These are phyloP conservation scores for Cornus kousa DNA, from an alignment of 148 eudicot genomes.

Conservation along the genomic window DNA sequence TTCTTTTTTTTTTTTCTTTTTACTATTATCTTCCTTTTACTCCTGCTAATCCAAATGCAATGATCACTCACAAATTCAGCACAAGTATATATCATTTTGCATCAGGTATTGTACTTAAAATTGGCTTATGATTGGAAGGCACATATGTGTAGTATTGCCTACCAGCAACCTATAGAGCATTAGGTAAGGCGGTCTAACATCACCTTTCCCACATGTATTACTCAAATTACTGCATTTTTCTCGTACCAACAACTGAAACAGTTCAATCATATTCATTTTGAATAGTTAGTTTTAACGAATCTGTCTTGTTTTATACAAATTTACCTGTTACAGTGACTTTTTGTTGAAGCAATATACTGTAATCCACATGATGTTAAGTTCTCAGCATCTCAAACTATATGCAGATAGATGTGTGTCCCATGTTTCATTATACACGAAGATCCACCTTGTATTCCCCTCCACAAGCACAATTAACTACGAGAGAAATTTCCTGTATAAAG, in stretches of 20 bases:
- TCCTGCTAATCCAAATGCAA: too few species aligned
- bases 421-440: constrained; percentile 11
- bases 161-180: neutral
- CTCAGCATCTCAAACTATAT: neutral
- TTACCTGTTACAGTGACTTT: constrained; percentile 10
- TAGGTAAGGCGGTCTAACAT: neutral
- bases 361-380: neutral
- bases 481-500: constrained; percentile 59
- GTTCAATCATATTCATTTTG: constrained; percentile 7
- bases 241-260: neutral
- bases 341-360: constrained; percentile 12
- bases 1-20: too few species aligned
- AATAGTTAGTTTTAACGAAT: constrained; percentile 5
- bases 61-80: neutral
- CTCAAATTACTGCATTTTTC: neutral
- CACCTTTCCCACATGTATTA: neutral
- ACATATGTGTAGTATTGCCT: neutral
- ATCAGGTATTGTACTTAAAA: neutral
- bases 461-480: constrained; percentile 59
- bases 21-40: neutral
- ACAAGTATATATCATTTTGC: neutral
- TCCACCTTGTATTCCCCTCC: constrained; percentile 69
- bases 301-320: neutral
- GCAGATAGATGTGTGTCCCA: constrained; percentile 6
- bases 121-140: neutral